Percentiles rank a stretch among this genome's conserved stretches.
These are phyloP conservation scores for Aureobasidium sp. DNA, from an alignment of 2,329 filamentous ascomycete species.

Conservation along the genomic window DNA sequence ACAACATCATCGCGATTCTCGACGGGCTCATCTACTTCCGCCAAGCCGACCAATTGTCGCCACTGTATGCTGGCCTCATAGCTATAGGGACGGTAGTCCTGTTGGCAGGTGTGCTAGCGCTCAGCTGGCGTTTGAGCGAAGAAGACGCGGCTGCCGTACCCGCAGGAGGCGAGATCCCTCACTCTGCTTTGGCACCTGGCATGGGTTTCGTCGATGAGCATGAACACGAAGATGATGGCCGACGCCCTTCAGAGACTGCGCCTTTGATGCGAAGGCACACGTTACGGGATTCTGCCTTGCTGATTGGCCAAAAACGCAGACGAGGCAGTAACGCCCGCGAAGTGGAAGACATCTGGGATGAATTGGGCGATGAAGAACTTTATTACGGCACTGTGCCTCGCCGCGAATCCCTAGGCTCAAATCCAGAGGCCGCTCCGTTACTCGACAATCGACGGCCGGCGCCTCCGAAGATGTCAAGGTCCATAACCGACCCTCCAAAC, in stretches of 20 bases:
- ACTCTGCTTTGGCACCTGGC: conserved; percentile 70
- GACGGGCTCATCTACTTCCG: conserved; percentile 96
- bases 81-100: conserved; percentile 80
- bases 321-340: conserved; percentile 47
- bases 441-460: background rate
- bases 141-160: conserved; percentile 46
- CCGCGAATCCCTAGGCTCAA: background rate
- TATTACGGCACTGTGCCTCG: conserved; percentile 31
- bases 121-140: conserved; percentile 89
- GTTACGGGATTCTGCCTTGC: conserved; percentile 5
- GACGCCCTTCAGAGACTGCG: conserved; percentile 18
- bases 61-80: conserved; percentile 71
- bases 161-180: conserved; percentile 44
- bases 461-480: background rate
- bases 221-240: conserved; percentile 7
- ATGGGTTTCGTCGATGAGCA: conserved; percentile 72
- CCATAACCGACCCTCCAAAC: background rate
- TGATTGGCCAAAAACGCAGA: conserved; percentile 15
- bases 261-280: conserved; percentile 13
- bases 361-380: conserved; percentile 58
- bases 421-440: background rate
- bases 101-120: conserved; percentile 76
- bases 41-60: conserved; percentile 72
- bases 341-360: conserved; percentile 77
- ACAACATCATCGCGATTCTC: conserved; percentile 97